Evolutionary conservation across 768 basidiomycete genomes (phyloP).

Genomic region (Lyophyllum decastes): DNA sequence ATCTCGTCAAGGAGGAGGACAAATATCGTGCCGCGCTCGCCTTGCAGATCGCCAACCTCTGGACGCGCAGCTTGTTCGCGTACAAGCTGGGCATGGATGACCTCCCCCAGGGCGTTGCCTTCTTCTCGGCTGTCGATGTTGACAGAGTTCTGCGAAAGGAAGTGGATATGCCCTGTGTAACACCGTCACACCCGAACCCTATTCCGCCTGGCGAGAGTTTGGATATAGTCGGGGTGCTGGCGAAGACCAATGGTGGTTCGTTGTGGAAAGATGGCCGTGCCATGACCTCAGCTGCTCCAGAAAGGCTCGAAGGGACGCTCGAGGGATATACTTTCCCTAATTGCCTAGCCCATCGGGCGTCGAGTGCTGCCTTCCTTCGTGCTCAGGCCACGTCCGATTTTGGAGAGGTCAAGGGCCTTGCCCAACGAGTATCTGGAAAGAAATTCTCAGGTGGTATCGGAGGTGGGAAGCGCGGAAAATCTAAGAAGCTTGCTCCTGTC

Average conservation of each 20-base stretch:
- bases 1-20: conserved; percentile 88
- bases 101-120: conserved; percentile 92
- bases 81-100: conserved; percentile 95
- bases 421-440: conserved; percentile 51
- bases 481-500: conserved; percentile 30
- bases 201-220: conserved; percentile 90
- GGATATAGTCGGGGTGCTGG: conserved; percentile 65
- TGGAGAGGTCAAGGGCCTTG: conserved; percentile 69
- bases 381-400: conserved; percentile 79
- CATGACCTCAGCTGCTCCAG: conserved; percentile 41
- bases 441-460: conserved; percentile 35
- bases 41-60: conserved; percentile 91
- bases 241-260: conserved; percentile 70
- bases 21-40: conserved; percentile 90
- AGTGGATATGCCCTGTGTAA: conserved; percentile 93
- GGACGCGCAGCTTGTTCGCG: conserved; percentile 92
- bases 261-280: conserved; percentile 58
- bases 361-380: conserved; percentile 63
- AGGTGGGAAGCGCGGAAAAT: conserved; percentile 20
- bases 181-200: conserved; percentile 83
- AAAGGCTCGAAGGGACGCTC: conserved; percentile 30
- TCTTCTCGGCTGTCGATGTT: conserved; percentile 96
- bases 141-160: conserved; percentile 93
- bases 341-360: conserved; percentile 66
- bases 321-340: conserved; percentile 58